These are phyloP conservation scores for Gentiana macrophylla DNA, from an alignment of 257 asterid species.

Conservation along the genomic window DNA sequence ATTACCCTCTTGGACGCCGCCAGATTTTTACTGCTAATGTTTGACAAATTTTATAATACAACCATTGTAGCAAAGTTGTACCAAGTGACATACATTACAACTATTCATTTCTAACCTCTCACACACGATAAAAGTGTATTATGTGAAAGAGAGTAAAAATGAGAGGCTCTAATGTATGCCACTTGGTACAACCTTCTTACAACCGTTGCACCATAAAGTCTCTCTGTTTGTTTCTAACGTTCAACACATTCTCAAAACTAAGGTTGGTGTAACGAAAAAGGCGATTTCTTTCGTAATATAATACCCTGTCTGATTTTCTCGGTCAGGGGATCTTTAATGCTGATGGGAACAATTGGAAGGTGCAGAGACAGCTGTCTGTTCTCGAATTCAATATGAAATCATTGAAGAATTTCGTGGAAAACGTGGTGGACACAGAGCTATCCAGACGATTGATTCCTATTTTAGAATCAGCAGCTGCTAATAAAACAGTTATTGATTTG, in stretches of 20 bases:
- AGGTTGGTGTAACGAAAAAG: conserved; percentile 37
- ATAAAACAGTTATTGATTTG: conserved; percentile 22
- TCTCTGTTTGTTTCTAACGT: conserved; percentile 46
- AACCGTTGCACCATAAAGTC: too few species aligned
- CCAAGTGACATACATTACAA: too few species aligned
- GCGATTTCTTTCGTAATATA: conserved; percentile 11
- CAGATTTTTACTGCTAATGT: conserved; percentile 41
- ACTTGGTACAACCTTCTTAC: too few species aligned
- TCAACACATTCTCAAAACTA: conserved; percentile 41
- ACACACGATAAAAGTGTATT: too few species aligned
- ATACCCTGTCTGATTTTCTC: conserved; percentile 35
- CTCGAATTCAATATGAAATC: conserved; percentile 44
- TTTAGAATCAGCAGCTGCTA: conserved; percentile 20
- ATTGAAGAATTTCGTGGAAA: conserved; percentile 33
- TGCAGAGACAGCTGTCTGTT: conserved; percentile 38
- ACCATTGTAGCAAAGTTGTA: too few species aligned
- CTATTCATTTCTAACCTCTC: too few species aligned
- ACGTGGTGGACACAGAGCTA: conserved; percentile 39
- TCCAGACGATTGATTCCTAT: conserved; percentile 32
- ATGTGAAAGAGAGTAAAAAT: too few species aligned
- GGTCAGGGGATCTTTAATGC: conserved; percentile 53
- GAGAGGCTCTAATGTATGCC: too few species aligned
- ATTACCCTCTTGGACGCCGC: conserved; percentile 30
- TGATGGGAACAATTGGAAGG: conserved; percentile 42
- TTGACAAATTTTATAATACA: too few species aligned